Evolutionary conservation across 306 rosid species (phyloP), one percentile per base, ranked within the genome.

Genomic region (Canavalia gladiata): DNA sequence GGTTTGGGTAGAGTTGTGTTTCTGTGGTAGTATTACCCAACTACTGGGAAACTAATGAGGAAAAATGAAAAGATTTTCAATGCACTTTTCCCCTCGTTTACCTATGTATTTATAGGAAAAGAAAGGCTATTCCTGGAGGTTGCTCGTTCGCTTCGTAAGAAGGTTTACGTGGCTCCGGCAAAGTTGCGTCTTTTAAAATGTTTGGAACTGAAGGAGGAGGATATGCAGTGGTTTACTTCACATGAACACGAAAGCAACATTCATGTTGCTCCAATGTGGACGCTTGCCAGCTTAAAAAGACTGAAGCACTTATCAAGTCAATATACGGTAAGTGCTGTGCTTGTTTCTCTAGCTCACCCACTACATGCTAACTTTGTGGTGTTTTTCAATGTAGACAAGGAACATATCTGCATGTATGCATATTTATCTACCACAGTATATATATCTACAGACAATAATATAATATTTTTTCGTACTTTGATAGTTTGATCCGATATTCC

Each of bases 191-290:
- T 89, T 68, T 85, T 95, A 81, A 88, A 92, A 86, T 95, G 99
- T 85, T 70, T 95, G 84, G 97, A 86, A 56, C 85, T 91, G 12
- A 82, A 86, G 18, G 92, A 87, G 83, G 97, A 90, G 84, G 97
- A 91, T 82, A 93, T 95, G 94, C 92, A 79, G 80, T 91, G 97
- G 97, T 92, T 92, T 85, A 95, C 97, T 63, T 77, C 56, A 67
- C 91, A 93, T 69, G 97, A 95, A 85, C 87, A 82, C 54, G 99
- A 95, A 89, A 95, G 97, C 90, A 92, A 91, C 73, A 89, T 95
- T 82, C 99, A 95, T 72, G 93, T 93, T 73, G 94, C 94, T 54
- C 99, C 99, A 34, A 81, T 95, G 97, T 93, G 99, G 99, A 90
- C 97, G 39, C 87, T 93, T 13, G 97, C 97, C 51, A 95, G 97